Base-by-base conservation (phyloP, 441 rosid genomes). In the Adansonia rubrostipa region DNA sequence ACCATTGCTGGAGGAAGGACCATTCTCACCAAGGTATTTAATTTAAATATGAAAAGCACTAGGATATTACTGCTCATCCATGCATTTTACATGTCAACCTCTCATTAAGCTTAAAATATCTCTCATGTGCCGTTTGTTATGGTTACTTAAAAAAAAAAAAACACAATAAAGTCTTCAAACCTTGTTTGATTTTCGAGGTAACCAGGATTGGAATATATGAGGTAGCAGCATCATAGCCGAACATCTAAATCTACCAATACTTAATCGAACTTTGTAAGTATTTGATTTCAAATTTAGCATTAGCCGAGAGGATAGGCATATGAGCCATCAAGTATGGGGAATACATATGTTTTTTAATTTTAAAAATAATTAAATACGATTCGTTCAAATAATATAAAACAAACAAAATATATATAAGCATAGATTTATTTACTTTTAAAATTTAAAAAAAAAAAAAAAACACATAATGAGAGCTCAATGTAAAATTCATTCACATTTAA, bases 1-100 rank as follows among this genome's bases (percentile, higher is more conserved):
- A 72, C 80, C 87, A 86, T 86, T 93, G 24, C 79, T 83, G 82
- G 82, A 76, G 44, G 87, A 89, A 68, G 81, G 82, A 54, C 89
- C 93, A 82, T 83, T 85, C 67, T 89, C 89, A 84, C 84, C 80
- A 81, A 88, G 66, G 85, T 88, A 92, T 73, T 98, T 97, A 86
- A 77, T 69, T 76, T 71, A 8, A 51, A 74, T 57, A 71, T 1
- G 56, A 65, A 67, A 3, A 72, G 13, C 54, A 68, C 11, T 11
- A 11, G 54, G n/a, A 19, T n/a, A 68, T 45, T 19, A 45, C 54
- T 19, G 36, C 3, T 53, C 48, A 9, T 53, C 28, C 61, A 53
- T 53, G 19, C 19, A 15, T 53, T 24, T 51, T 36, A 51, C 62
- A 53, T 24, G 40, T 24, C 60, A 70, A 22, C 11, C 60, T 1